Conservation (phyloP, 225 moss, liverwort and hornwort species). For the Marchantia paleacea region DNA sequence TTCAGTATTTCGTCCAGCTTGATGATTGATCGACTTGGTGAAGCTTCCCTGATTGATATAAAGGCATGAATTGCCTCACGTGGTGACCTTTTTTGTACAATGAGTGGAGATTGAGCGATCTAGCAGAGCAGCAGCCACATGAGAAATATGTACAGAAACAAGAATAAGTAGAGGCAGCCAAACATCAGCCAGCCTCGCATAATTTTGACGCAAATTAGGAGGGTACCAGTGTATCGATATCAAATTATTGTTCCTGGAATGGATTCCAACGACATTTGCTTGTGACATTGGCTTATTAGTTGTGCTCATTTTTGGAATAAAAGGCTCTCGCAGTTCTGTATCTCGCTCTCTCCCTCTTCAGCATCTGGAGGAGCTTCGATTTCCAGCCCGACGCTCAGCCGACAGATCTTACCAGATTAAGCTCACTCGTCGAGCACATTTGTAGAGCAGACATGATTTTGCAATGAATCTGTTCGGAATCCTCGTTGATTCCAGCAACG, state of each 20-base stretch:
- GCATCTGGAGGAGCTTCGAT: too few relatives aligned
- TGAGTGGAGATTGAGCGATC: background rate
- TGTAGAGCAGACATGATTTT: too few relatives aligned
- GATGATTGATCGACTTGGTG: background rate
- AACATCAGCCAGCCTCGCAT: background rate
- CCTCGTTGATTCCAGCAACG: too few relatives aligned
- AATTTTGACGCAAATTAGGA: background rate
- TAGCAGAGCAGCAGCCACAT: background rate
- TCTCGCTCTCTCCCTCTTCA: too few relatives aligned
- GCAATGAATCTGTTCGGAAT: too few relatives aligned
- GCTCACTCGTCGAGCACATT: too few relatives aligned
- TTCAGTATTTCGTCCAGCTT: background rate
- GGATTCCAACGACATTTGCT: background rate
- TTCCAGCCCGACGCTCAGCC: too few relatives aligned
- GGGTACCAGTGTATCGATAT: background rate
- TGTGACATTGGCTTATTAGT: background rate
- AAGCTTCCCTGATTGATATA: constrained; percentile 3
- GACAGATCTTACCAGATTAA: too few relatives aligned
- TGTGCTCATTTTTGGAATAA: too few relatives aligned
- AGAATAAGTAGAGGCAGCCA: background rate
- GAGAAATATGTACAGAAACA: background rate
- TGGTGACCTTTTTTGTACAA: background rate
- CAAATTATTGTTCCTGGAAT: background rate
- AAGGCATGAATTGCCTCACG: background rate
- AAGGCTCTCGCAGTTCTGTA: too few relatives aligned